Percentiles rank a stretch among this genome's conserved stretches.
Evolutionary conservation across 768 basidiomycete genomes (phyloP).

Genomic region (Coprinopsis strossmayeri): DNA sequence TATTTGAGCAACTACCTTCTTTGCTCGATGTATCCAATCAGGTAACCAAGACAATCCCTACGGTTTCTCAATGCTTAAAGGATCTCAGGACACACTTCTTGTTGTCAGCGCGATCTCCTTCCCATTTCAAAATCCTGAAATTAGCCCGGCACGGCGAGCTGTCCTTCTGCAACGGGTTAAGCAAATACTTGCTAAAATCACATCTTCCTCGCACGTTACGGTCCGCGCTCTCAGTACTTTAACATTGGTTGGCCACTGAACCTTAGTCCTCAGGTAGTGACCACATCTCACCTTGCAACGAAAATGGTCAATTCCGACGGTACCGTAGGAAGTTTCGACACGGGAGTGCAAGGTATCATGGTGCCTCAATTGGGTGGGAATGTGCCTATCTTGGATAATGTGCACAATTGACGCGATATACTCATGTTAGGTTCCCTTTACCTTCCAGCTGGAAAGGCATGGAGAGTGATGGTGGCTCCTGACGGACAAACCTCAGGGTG

Average conservation of each 20-base stretch:
- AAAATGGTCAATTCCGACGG: constrained; percentile 63
- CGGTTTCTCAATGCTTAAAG: neutral
- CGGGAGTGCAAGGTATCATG: constrained; percentile 56
- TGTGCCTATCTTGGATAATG: neutral
- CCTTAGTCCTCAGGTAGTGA: neutral
- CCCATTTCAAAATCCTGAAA: constrained; percentile 49
- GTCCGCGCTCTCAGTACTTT: constrained; percentile 24
- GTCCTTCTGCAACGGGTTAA: constrained; percentile 46
- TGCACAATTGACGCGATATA: constrained; percentile 1
- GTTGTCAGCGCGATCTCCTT: constrained; percentile 64
- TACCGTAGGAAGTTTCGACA: constrained; percentile 57
- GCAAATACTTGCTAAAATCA: constrained; percentile 43
- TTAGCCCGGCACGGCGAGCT: constrained; percentile 31
- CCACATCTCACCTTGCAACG: constrained; percentile 36
- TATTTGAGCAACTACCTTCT: constrained; percentile 46
- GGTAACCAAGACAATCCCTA: constrained; percentile 26
- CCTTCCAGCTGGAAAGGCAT: constrained; percentile 30
- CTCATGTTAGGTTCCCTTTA: constrained; percentile 26
- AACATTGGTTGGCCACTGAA: neutral
- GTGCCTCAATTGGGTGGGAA: constrained; percentile 55
- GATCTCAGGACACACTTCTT: constrained; percentile 46
- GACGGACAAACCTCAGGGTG: constrained; percentile 30
- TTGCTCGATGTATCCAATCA: constrained; percentile 39
- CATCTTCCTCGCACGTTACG: constrained; percentile 40
- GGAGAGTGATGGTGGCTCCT: constrained; percentile 30